These are phyloP conservation scores for Leptodontidium sp. DNA, from an alignment of 2,329 filamentous ascomycete species.

Conservation along the genomic window DNA sequence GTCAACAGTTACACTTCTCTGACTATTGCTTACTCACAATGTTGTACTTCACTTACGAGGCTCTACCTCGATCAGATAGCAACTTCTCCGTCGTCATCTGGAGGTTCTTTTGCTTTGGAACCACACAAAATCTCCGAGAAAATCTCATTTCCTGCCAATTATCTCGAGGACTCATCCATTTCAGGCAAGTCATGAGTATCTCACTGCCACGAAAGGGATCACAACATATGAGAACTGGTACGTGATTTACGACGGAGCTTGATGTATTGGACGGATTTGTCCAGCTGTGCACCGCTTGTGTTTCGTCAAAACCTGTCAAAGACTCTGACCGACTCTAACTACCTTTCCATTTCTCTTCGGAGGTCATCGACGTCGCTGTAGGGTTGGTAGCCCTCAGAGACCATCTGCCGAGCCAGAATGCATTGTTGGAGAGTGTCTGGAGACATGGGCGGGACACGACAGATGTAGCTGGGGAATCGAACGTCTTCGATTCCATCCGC, in stretches of 20 bases:
- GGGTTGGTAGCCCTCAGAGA: not conserved
- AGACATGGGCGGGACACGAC: not conserved
- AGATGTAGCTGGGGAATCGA: not conserved
- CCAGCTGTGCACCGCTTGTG: not conserved
- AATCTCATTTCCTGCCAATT: not conserved
- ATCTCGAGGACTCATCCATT: not conserved
- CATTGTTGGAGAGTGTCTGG: not conserved
- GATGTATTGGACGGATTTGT: not conserved
- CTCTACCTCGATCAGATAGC: not conserved
- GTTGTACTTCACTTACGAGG: constrained; percentile 2
- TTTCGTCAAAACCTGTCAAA: not conserved
- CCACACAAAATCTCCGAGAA: not conserved
- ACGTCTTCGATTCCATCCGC: not conserved
- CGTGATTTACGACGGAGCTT: not conserved
- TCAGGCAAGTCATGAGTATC: not conserved
- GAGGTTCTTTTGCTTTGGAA: constrained; percentile 1
- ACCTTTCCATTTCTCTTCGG: not conserved
- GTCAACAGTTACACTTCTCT: constrained; percentile 9
- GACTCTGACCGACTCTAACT: not conserved
- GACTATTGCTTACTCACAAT: not conserved
- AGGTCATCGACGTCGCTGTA: not conserved
- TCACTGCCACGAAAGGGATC: not conserved
- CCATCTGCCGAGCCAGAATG: not conserved
- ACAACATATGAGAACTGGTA: not conserved
- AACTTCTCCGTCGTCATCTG: not conserved